phyloP scores from a whole-genome alignment of 75 land plant species.

The Azolla pinnata region DNA sequence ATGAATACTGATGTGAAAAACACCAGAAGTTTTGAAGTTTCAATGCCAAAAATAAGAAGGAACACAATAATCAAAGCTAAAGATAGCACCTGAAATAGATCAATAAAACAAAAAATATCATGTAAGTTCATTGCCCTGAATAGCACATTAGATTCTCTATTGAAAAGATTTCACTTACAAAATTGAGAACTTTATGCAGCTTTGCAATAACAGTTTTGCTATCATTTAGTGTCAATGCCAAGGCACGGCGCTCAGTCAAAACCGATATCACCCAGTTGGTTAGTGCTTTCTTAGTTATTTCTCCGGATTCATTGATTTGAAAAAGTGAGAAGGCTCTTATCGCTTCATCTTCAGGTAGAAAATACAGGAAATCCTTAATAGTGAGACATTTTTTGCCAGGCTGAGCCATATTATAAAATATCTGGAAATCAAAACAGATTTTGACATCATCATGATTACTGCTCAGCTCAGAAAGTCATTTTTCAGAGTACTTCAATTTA shows the following conservation, averaged over 20 bases:
- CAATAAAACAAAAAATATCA: no score
- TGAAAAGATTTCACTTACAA: no score
- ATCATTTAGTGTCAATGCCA: slow-evolving; percentile 33
- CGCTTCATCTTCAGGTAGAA: slow-evolving; percentile 25
- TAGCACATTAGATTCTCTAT: no score
- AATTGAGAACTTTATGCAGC: slow-evolving; percentile 33
- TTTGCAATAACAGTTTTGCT: slow-evolving; percentile 40
- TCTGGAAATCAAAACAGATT: slow-evolving; percentile 11
- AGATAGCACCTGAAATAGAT: not conserved
- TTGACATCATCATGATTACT: slow-evolving; percentile 1
- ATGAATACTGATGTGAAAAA: slow-evolving; percentile 38
- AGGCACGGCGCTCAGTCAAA: slow-evolving; percentile 24
- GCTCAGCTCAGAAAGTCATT: no score
- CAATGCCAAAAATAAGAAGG: slow-evolving; percentile 31
- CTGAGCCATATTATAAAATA: slow-evolving; percentile 26
- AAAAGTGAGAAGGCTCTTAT: slow-evolving; percentile 21
- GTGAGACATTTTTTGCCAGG: slow-evolving; percentile 18
- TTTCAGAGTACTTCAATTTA: not conserved
- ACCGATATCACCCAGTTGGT: slow-evolving; percentile 28
- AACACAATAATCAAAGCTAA: slow-evolving; percentile 20
- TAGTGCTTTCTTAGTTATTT: slow-evolving; percentile 23
- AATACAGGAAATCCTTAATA: slow-evolving; percentile 22
- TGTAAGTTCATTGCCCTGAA: no score
- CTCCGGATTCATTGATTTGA: slow-evolving; percentile 20
- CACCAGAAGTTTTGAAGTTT: slow-evolving; percentile 32